Percentiles rank a stretch among this genome's conserved stretches.
These are phyloP conservation scores for Gonium pectorale DNA, from an alignment of 139 green algal species.

Conservation along the genomic window DNA sequence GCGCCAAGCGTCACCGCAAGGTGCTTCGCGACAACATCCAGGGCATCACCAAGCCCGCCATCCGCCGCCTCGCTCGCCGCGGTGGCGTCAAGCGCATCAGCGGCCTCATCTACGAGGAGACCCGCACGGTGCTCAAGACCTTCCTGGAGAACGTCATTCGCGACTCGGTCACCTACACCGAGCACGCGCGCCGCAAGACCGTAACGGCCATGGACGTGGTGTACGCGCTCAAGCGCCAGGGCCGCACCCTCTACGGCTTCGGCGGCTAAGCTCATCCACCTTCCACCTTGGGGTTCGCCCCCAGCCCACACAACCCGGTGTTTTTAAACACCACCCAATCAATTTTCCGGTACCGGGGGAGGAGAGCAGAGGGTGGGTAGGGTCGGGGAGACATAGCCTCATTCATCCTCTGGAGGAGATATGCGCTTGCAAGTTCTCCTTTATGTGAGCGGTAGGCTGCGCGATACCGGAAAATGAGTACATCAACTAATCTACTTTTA, in stretches of 20 bases:
- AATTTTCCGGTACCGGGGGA: too few relatives aligned
- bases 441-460: too few relatives aligned
- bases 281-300: too few relatives aligned
- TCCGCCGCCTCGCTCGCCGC: conserved; percentile 88
- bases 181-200: conserved; percentile 97
- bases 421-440: too few relatives aligned
- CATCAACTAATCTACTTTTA: too few relatives aligned
- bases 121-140: conserved; percentile 88
- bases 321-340: too few relatives aligned
- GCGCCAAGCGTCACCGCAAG: conserved; percentile 94
- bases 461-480: too few relatives aligned
- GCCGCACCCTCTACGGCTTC: conserved; percentile 96
- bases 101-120: conserved; percentile 92
- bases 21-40: conserved; percentile 95
- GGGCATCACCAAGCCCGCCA: conserved; percentile 95
- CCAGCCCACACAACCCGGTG: too few relatives aligned
- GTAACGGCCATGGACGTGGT: conserved; percentile 97
- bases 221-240: conserved; percentile 96
- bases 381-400: too few relatives aligned
- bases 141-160: conserved; percentile 95
- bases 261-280: conserved; percentile 92
- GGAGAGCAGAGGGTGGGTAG: too few relatives aligned
- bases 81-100: conserved; percentile 69
- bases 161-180: conserved; percentile 96
- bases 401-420: too few relatives aligned